These are phyloP conservation scores for Leccinum boreale DNA, from an alignment of 768 basidiomycete species.

Conservation along the genomic window DNA sequence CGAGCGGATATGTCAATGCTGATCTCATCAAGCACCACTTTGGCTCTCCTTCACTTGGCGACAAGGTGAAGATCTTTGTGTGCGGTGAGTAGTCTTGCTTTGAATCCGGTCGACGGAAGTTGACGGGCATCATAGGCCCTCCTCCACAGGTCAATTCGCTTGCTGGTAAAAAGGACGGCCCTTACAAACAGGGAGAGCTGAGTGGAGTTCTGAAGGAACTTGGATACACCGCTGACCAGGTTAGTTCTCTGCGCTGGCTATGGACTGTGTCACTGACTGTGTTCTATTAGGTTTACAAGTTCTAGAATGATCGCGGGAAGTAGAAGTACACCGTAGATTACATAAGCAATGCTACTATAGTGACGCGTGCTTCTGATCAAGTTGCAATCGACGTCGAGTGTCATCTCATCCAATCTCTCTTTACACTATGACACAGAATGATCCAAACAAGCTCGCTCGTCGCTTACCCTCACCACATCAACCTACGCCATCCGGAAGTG, in stretches of 20 bases:
- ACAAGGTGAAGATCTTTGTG: conserved; percentile 86
- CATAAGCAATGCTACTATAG: conserved; percentile 21
- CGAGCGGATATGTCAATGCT: conserved; percentile 69
- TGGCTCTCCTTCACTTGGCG: conserved; percentile 54
- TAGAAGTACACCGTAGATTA: conserved; percentile 22
- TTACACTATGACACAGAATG: conserved; percentile 45
- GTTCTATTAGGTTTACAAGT: conserved; percentile 38
- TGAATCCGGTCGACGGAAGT: background rate
- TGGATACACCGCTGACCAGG: conserved; percentile 86
- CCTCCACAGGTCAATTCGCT: conserved; percentile 87
- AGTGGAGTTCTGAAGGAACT: conserved; percentile 82
- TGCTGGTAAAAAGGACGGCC: conserved; percentile 83
- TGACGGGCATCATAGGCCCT: conserved; percentile 45
- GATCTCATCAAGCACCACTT: conserved; percentile 76
- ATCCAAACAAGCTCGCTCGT: conserved; percentile 36
- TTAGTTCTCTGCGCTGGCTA: conserved; percentile 26
- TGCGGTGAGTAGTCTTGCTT: conserved; percentile 59
- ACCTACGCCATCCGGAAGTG: conserved; percentile 36
- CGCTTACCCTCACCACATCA: conserved; percentile 40
- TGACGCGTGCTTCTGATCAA: conserved; percentile 28
- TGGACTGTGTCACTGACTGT: background rate
- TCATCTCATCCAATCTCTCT: conserved; percentile 1
- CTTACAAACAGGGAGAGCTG: conserved; percentile 76
- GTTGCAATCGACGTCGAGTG: conserved; percentile 17
- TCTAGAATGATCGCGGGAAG: conserved; percentile 22